Conservation (phyloP, 176 grass and related monocot genomes). For the maize (Zea mays) region DNA sequence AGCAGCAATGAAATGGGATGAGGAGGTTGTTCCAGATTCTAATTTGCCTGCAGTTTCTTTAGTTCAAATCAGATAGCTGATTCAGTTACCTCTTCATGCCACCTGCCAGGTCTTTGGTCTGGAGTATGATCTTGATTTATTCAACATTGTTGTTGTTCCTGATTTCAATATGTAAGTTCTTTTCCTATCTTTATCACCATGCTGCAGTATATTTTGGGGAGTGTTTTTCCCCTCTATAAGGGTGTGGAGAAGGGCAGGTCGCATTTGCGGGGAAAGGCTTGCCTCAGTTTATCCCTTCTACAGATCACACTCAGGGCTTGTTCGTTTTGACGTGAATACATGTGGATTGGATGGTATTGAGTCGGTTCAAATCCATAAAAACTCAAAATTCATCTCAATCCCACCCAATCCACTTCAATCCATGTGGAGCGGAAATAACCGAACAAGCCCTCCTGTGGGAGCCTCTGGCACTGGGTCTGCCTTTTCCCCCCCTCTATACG, state of each 20-base stretch:
- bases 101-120: slow-evolving; percentile 94
- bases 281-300: too few relatives aligned
- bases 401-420: too few relatives aligned
- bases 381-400: too few relatives aligned
- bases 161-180: slow-evolving; percentile 97
- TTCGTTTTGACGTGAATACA: too few relatives aligned
- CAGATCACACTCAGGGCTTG: too few relatives aligned
- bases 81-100: slow-evolving; percentile 33
- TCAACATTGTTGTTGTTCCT: slow-evolving; percentile 99
- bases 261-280: too few relatives aligned
- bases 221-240: neutral
- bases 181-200: slow-evolving; percentile 14
- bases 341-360: too few relatives aligned
- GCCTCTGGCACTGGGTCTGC: too few relatives aligned
- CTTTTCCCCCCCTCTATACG: neutral
- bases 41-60: neutral
- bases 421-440: too few relatives aligned
- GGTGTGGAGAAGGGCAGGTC: too few relatives aligned
- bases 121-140: slow-evolving; percentile 97
- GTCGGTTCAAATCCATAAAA: too few relatives aligned
- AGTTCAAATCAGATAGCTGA: slow-evolving; percentile 32
- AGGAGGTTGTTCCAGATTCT: slow-evolving; percentile 62
- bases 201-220: slow-evolving; percentile 6
- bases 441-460: too few relatives aligned
- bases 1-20: slow-evolving; percentile 99